Evolutionary conservation across 495 filamentous ascomycete genomes (phyloP).

Genomic region (Alectoria sarmentosa): DNA sequence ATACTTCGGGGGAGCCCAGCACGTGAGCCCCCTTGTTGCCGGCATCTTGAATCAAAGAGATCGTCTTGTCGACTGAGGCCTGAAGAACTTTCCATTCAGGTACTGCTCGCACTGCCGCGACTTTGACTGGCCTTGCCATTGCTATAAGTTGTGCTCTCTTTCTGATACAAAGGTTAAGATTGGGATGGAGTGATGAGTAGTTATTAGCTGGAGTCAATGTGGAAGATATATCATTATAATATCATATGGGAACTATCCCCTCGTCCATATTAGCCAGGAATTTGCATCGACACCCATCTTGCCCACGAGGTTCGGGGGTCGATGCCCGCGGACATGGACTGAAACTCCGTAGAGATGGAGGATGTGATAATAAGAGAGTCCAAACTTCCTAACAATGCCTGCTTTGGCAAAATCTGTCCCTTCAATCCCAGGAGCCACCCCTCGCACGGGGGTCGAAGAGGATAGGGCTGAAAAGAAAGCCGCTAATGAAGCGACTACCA

Average conservation of each 20-base stretch:
- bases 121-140: constrained; percentile 8
- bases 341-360: background rate
- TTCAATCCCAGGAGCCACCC: too few relatives aligned
- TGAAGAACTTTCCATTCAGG: constrained; percentile 32
- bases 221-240: too few relatives aligned
- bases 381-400: too few relatives aligned
- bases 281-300: background rate
- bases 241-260: background rate
- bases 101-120: constrained; percentile 26
- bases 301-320: background rate
- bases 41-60: constrained; percentile 29
- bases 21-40: constrained; percentile 29
- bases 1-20: constrained; percentile 35
- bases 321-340: background rate
- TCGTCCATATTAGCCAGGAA: background rate
- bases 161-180: background rate
- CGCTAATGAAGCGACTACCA: constrained; percentile 16
- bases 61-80: constrained; percentile 30
- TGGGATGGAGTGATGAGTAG: background rate
- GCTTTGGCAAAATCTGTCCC: too few relatives aligned
- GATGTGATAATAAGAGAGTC: too few relatives aligned
- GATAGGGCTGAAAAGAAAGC: background rate
- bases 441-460: too few relatives aligned
- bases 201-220: background rate
- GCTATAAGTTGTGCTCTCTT: background rate